Evolutionary conservation across 2,329 filamentous ascomycete species (phyloP), one percentile per base, ranked within the genome.

Genomic region (Pezicula neosporulosa): DNA sequence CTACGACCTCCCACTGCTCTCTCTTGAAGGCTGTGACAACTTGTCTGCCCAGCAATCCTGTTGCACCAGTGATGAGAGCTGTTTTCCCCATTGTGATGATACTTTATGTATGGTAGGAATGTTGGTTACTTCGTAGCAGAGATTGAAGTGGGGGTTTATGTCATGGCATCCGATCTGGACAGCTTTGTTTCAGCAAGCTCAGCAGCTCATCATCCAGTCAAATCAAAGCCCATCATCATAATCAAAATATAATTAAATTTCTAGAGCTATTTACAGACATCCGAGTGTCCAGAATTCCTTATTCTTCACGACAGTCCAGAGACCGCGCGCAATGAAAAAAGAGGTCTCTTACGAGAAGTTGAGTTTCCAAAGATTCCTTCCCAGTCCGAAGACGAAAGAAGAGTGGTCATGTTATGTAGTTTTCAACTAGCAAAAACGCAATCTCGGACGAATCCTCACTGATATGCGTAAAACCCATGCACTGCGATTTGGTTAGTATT

Each of bases 401-500:
- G 77, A 91, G 87, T 78, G 78, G 86, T 89, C 86, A 87, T 81
- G 78, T 77, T 33, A 62, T 62, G 62, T 67, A 67, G 63, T 68
- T 68, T 67, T 67, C 48, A 60, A 54, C 85, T 88, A 90, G 87
- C 87, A 90, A 89, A 88, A 89, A 89, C 80, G 81, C 81, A 80
- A 82, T 83, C 85, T 90, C 87, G 83, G 87, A 90, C 84, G 81
- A 84, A 85, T 89, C 87, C 83, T 90, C 87, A 90, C 84, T 86
- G 85, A 82, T 82, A 85, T 81, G 81, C 84, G 80, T 89, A 87
- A 86, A 81, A 85, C 87, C 85, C 83, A 42, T 39, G 35, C n/a
- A 37, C 27, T 33, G 30, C 30, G 12, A 13, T 33, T 13, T 9
- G 30, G 30, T 44, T 30, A 38, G 28, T n/a, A 36, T 4, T 9